Evolutionary conservation across 2,329 filamentous ascomycete species (phyloP), one percentile per base, ranked within the genome.

Genomic region (Alternaria panax): DNA sequence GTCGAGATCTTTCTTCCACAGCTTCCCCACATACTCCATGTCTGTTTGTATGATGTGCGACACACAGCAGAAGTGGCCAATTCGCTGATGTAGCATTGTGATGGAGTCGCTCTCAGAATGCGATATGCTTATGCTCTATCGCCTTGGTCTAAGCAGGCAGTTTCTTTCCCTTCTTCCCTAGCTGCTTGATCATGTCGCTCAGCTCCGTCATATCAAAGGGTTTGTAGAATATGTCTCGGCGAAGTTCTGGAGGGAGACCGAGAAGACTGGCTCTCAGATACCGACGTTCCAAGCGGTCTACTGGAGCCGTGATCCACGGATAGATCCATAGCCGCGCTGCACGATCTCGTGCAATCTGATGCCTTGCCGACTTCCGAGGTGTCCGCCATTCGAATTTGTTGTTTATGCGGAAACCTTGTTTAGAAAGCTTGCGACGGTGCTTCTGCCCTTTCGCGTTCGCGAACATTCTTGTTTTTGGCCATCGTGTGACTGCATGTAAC

Each of bases 191-290:
- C 46, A 24, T 38, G 24, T n/a, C 34, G 28, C n/a, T 51, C 11
- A 46, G 6, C 18, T 22, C 32, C 14, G 42, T 24, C 14, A 54
- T 40, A 5, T 51, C 24, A 22, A 34, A 45, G 12, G 42, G 24
- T 22, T 48, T n/a, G 18, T 57, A 54, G 25, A 68, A 14, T 16
- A 68, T 66, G 7, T 54, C 22, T 41, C 65, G 64, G 9, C 60
- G 51, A 8, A 70, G 22, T 25, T 70, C 67, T 2, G 22, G 50
- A 7, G 67, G 64, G 4, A 70, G 45, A n/a, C 62, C 59, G 5
- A 64, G 54, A 3, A 70, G 45, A 36, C 54, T 57, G 8, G 64
- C 60, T 25, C 18, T 11, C 1, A 58, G 56, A 47, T 59, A 53
- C 2, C 28, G 16, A 42, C 30, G 20, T 2, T 28, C 20, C n/a